A percentile compares a stretch with the other conserved stretches of the same genome.
phyloP scores from a whole-genome alignment of 1,284 basidiomycete species.

The Trichosporon inkin region DNA sequence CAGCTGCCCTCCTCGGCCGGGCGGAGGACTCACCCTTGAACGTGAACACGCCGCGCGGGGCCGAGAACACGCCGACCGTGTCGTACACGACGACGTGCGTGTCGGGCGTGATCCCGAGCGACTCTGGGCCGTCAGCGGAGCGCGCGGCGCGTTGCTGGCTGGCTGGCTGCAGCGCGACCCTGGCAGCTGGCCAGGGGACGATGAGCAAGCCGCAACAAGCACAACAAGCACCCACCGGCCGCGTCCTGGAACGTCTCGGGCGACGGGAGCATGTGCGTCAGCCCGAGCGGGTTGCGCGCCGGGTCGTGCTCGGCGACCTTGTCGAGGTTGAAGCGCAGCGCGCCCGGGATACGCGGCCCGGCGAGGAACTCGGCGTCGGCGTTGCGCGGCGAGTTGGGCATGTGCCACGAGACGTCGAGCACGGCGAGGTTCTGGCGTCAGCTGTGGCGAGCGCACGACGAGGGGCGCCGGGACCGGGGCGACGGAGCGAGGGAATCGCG shows the following conservation, averaged over 20 bases:
- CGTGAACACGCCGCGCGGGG: slow-evolving; percentile 85
- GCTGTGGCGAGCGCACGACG: not conserved
- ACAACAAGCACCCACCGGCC: slow-evolving; percentile 72
- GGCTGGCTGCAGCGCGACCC: not conserved
- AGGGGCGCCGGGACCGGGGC: not conserved
- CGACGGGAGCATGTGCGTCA: slow-evolving; percentile 92
- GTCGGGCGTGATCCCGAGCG: slow-evolving; percentile 66
- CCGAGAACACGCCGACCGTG: slow-evolving; percentile 77
- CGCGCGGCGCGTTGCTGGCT: too few relatives aligned
- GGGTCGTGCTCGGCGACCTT: slow-evolving; percentile 52
- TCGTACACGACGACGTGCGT: slow-evolving; percentile 91
- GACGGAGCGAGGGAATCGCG: too few relatives aligned
- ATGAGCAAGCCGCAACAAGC: too few relatives aligned
- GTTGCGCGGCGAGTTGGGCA: slow-evolving; percentile 48
- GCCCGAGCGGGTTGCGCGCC: slow-evolving; percentile 61
- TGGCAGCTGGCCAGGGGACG: too few relatives aligned
- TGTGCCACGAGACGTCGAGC: slow-evolving; percentile 50
- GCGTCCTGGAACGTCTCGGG: slow-evolving; percentile 68
- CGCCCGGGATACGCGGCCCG: slow-evolving; percentile 62
- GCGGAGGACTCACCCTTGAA: slow-evolving; percentile 64
- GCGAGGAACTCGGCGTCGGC: slow-evolving; percentile 41
- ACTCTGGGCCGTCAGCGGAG: slow-evolving; percentile 54
- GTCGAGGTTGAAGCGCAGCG: slow-evolving; percentile 79
- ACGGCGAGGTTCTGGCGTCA: slow-evolving; percentile 24
- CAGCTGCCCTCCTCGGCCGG: too few relatives aligned